Evolutionary conservation across 306 rosid species (phyloP), one percentile per base, ranked within the genome.

Genomic region (Dalbergia cochinchinensis): DNA sequence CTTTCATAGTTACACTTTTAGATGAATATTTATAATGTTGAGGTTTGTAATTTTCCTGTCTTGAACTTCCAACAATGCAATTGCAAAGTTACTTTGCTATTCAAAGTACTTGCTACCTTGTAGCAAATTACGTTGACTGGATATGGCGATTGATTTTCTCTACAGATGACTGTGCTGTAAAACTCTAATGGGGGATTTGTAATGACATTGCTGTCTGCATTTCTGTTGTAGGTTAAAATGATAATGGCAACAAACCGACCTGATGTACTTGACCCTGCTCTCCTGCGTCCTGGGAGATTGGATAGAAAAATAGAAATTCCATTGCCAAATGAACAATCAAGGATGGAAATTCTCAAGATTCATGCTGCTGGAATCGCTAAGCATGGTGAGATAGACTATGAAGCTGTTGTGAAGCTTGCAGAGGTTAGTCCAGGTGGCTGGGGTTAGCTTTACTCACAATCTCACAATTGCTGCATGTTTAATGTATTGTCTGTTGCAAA

Each of bases 281-380:
- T 94, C 80, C 89, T 94, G 70, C 98, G 98, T 37, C 98, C 98
- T 4, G 97, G 98, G 15, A 85, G 98, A 65, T 88, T 94, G 67
- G 98, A 94, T 87, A 87, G 98, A 73, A 96, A 96, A 83, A 96
- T 96, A 41, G 99, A 96, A 87, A 96, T 96, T 78, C 98, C 99
- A 37, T 80, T 96, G 86, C 99, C 99, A 48, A 91, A 96, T 82
- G 98, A 93, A 87, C 97, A 96, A 73, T 91, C 99, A 73, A 84
- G 99, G 83, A 90, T 83, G 93, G 97, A 96, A 86, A 93, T 96
- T 81, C 97, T 96, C 1, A 96, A 96, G 88, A 96, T 96, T 83
- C 99, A 96, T 90, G 99, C 99, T 16, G 94, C 93, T 60, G 96
- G 98, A 70, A 96, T 96, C 6, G 98, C 99, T 50, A 96, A 93